These are phyloP conservation scores for Leucosporidium yakuticum DNA, from an alignment of 768 basidiomycete genomes.

Conservation along the genomic window DNA sequence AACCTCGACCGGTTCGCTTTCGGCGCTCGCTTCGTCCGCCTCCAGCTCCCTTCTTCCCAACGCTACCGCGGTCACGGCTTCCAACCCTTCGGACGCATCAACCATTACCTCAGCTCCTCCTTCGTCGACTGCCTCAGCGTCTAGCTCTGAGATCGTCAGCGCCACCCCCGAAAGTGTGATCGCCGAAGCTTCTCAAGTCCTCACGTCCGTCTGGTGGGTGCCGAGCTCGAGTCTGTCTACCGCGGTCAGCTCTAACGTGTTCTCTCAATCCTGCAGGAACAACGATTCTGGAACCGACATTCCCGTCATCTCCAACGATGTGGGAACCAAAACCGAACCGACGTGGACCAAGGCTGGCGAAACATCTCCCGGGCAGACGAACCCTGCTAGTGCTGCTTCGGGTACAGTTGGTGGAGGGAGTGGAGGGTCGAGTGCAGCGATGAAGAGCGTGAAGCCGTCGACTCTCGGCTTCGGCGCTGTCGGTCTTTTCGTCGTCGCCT, in stretches of 20 bases:
- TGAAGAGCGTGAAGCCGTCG: too few relatives aligned
- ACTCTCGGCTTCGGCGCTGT: too few relatives aligned
- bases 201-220: conserved; percentile 30
- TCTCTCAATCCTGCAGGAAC: conserved; percentile 13
- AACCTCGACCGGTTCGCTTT: too few relatives aligned
- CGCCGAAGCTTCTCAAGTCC: conserved; percentile 18
- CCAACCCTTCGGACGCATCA: background rate
- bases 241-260: rapidly evolving
- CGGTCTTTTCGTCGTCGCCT: too few relatives aligned
- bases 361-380: too few relatives aligned
- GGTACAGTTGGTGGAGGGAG: too few relatives aligned
- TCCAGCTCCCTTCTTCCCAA: background rate
- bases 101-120: background rate
- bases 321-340: conserved; percentile 14
- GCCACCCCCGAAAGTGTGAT: conserved; percentile 10
- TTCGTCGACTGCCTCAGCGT: background rate
- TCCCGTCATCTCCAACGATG: conserved; percentile 24
- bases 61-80: background rate
- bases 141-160: background rate
- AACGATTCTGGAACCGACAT: conserved; percentile 30
- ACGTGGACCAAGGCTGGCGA: conserved; percentile 12
- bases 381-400: too few relatives aligned
- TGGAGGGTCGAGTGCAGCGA: too few relatives aligned
- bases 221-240: background rate
- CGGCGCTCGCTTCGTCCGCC: background rate